phyloP scores from a whole-genome alignment of 805 yeast genomes.

The Wickerhamomyces bovis region DNA sequence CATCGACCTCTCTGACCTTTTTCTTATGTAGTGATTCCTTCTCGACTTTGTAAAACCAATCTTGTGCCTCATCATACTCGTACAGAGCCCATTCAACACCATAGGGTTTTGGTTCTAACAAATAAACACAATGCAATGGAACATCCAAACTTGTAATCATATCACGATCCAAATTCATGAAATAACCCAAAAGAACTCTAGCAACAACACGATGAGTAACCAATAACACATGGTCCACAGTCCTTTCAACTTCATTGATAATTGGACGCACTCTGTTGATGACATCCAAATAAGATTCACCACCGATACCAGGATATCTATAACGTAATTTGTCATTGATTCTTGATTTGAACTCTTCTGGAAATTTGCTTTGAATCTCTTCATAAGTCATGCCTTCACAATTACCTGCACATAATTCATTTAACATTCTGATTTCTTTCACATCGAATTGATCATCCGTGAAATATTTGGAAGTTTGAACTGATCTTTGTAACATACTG shows the following conservation, averaged over 20 bases:
- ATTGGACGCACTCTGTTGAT: slow-evolving; percentile 84
- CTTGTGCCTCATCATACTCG: slow-evolving; percentile 73
- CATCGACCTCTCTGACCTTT: slow-evolving; percentile 64
- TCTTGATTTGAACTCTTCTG: slow-evolving; percentile 75
- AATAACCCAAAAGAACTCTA: slow-evolving; percentile 81
- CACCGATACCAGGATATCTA: slow-evolving; percentile 96
- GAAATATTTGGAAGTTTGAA: slow-evolving; percentile 73
- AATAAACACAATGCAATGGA: slow-evolving; percentile 85
- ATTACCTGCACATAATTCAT: slow-evolving; percentile 90
- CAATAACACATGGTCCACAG: slow-evolving; percentile 77
- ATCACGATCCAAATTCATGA: slow-evolving; percentile 73
- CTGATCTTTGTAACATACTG: slow-evolving; percentile 73
- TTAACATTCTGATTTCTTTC: slow-evolving; percentile 88
- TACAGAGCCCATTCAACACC: slow-evolving; percentile 92
- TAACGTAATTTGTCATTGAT: slow-evolving; percentile 73
- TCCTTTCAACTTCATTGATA: slow-evolving; percentile 88
- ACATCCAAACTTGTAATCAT: slow-evolving; percentile 87
- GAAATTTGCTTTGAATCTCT: slow-evolving; percentile 67
- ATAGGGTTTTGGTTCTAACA: slow-evolving; percentile 88
- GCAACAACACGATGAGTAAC: slow-evolving; percentile 90
- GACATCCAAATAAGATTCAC: slow-evolving; percentile 92
- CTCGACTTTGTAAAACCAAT: slow-evolving; percentile 69
- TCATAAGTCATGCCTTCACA: slow-evolving; percentile 91
- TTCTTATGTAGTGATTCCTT: slow-evolving; percentile 35
- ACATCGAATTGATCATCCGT: slow-evolving; percentile 68